Conservation (phyloP, 306 rosid species). For the Carpinus fangiana region DNA sequence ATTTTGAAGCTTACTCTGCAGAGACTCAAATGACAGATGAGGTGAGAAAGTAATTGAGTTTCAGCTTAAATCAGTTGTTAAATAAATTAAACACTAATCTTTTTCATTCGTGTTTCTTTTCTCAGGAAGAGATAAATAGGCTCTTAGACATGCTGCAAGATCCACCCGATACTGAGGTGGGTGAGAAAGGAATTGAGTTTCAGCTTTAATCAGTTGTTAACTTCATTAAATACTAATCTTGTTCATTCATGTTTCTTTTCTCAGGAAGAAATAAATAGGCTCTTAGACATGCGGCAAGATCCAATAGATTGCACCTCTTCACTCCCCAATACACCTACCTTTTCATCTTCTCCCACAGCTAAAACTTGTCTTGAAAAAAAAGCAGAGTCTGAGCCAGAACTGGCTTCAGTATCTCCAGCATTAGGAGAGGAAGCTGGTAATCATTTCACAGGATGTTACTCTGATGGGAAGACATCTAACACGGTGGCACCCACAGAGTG, state of each 20-base stretch:
- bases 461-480: conserved; percentile 50
- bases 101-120: conserved; percentile 12
- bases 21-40: conserved; percentile 14
- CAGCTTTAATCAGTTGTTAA: not conserved
- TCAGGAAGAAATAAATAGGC: conserved; percentile 19
- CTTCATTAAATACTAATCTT: not conserved
- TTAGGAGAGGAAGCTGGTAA: too few species aligned
- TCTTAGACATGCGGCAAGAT: too few species aligned
- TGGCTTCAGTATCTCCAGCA: conserved; percentile 31
- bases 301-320: too few species aligned
- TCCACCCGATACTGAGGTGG: too few species aligned
- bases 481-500: conserved; percentile 33
- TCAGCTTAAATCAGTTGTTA: not conserved
- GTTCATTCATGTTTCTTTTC: conserved; percentile 15
- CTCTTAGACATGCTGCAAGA: too few species aligned
- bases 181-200: too few species aligned
- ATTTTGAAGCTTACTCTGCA: not conserved
- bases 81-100: not conserved
- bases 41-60: too few species aligned
- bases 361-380: conserved; percentile 14
- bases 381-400: not conserved
- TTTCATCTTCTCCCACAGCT: not conserved
- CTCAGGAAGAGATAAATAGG: conserved; percentile 19
- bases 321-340: not conserved
- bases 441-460: not conserved